Conservation (phyloP, 2,329 filamentous ascomycete genomes). For the Westerdykella aurantiaca region DNA sequence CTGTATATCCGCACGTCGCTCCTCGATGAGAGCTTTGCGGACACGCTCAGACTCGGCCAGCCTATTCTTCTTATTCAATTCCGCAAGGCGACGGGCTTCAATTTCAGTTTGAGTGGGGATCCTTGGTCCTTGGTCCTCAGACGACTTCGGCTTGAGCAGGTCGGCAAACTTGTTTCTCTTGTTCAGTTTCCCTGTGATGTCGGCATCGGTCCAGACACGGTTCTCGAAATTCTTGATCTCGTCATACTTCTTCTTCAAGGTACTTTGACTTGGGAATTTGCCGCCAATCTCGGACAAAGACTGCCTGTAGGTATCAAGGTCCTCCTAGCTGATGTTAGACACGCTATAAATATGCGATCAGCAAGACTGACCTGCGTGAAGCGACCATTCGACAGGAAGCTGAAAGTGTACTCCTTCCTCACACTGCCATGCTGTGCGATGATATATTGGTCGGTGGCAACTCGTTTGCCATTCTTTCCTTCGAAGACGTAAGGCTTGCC, state of each 20-base stretch:
- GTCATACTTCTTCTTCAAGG: slow-evolving; percentile 64
- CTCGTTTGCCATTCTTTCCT: slow-evolving; percentile 64
- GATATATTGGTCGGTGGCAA: slow-evolving; percentile 82
- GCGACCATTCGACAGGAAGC: slow-evolving; percentile 76
- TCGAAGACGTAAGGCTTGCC: slow-evolving; percentile 81
- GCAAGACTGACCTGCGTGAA: slow-evolving; percentile 66
- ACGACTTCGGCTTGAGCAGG: slow-evolving; percentile 58
- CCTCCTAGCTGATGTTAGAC: slow-evolving; percentile 46
- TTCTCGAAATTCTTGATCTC: slow-evolving; percentile 76
- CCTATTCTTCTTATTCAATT: slow-evolving; percentile 79
- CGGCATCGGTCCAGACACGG: slow-evolving; percentile 74
- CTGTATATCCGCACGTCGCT: slow-evolving; percentile 45
- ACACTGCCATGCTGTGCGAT: slow-evolving; percentile 76
- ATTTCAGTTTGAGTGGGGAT: slow-evolving; percentile 50
- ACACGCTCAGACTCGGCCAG: slow-evolving; percentile 80
- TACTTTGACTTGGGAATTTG: slow-evolving; percentile 65
- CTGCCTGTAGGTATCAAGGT: slow-evolving; percentile 75
- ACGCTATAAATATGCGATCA: neutral
- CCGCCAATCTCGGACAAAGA: slow-evolving; percentile 64
- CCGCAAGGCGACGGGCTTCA: slow-evolving; percentile 76
- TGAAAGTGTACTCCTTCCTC: slow-evolving; percentile 81
- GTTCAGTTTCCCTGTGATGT: slow-evolving; percentile 72
- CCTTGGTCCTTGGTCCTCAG: slow-evolving; percentile 52
- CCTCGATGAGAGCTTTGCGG: slow-evolving; percentile 81
- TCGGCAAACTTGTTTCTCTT: slow-evolving; percentile 51